These are phyloP conservation scores for Apiotrichum gracile DNA, from an alignment of 1,284 basidiomycete species.

Conservation along the genomic window DNA sequence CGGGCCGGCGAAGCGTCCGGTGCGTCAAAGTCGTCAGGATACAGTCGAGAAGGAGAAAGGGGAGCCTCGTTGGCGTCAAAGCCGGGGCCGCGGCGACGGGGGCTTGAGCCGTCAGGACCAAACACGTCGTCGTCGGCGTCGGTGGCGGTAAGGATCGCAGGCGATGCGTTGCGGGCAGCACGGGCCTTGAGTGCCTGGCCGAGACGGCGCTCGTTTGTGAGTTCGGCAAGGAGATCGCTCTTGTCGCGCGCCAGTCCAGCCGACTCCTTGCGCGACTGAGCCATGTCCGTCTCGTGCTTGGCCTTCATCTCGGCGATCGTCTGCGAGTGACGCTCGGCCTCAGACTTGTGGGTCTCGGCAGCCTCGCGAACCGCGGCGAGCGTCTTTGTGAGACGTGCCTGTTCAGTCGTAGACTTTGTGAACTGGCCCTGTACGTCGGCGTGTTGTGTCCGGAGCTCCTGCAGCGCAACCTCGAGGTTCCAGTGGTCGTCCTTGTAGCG, in stretches of 20 bases:
- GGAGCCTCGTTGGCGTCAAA: conserved; percentile 55
- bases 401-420: conserved; percentile 72
- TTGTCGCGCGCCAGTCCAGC: conserved; percentile 87
- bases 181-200: conserved; percentile 32
- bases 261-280: conserved; percentile 76
- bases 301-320: conserved; percentile 69
- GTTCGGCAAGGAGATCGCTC: conserved; percentile 74
- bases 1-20: conserved; percentile 59
- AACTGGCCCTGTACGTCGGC: conserved; percentile 61
- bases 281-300: conserved; percentile 87
- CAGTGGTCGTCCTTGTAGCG: conserved; percentile 97
- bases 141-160: conserved; percentile 53
- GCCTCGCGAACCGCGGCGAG: conserved; percentile 69
- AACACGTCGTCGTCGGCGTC: conserved; percentile 63
- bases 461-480: conserved; percentile 90
- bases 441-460: conserved; percentile 73
- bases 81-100: conserved; percentile 57
- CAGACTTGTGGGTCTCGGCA: conserved; percentile 77
- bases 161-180: conserved; percentile 30
- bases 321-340: conserved; percentile 67
- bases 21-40: conserved; percentile 52
- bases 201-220: conserved; percentile 62
- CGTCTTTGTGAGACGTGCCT: conserved; percentile 69
- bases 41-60: conserved; percentile 48
- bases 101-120: conserved; percentile 53